Percentiles rank a stretch among this genome's conserved stretches.
These are phyloP conservation scores for Xerophyta viscosa DNA, from an alignment of 106 monocot genomes.

Conservation along the genomic window DNA sequence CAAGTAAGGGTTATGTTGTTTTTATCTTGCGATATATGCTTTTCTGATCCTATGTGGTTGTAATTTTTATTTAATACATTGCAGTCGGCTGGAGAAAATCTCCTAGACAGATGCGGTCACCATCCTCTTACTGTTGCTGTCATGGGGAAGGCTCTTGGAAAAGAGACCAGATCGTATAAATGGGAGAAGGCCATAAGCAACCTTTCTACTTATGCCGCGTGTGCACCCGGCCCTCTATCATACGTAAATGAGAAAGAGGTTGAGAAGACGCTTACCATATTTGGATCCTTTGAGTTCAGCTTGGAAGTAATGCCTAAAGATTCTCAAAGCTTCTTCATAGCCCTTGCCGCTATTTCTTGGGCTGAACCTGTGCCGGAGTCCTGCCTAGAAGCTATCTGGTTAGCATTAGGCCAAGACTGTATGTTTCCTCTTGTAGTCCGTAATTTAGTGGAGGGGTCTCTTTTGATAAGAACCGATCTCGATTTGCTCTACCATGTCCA, in stretches of 20 bases:
- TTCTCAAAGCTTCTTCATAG: slow-evolving; percentile 27
- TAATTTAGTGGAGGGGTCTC: slow-evolving; percentile 44
- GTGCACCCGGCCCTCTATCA: slow-evolving; percentile 40
- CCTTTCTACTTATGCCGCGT: slow-evolving; percentile 42
- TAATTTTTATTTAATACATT: background rate
- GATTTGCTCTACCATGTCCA: slow-evolving; percentile 39
- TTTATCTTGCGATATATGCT: too few relatives aligned
- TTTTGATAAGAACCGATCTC: slow-evolving; percentile 32
- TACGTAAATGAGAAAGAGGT: slow-evolving; percentile 51
- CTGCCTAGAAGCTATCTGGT: slow-evolving; percentile 48
- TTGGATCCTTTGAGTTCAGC: slow-evolving; percentile 56
- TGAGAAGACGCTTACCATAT: slow-evolving; percentile 42
- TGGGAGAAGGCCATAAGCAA: slow-evolving; percentile 48
- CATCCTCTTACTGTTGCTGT: slow-evolving; percentile 59
- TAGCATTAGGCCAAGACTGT: slow-evolving; percentile 20
- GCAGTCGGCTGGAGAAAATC: slow-evolving; percentile 26
- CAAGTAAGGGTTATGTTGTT: too few relatives aligned
- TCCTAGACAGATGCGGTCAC: slow-evolving; percentile 48
- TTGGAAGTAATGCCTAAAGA: slow-evolving; percentile 56
- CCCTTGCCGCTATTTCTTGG: slow-evolving; percentile 37
- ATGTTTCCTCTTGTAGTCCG: slow-evolving; percentile 32
- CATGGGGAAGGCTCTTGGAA: slow-evolving; percentile 55
- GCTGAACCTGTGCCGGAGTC: slow-evolving; percentile 43
- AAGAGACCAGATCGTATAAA: slow-evolving; percentile 36
- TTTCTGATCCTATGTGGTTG: too few relatives aligned